Conservation (phyloP, 1,139 yeast genomes). For the Saccharomyces hybrid region DNA sequence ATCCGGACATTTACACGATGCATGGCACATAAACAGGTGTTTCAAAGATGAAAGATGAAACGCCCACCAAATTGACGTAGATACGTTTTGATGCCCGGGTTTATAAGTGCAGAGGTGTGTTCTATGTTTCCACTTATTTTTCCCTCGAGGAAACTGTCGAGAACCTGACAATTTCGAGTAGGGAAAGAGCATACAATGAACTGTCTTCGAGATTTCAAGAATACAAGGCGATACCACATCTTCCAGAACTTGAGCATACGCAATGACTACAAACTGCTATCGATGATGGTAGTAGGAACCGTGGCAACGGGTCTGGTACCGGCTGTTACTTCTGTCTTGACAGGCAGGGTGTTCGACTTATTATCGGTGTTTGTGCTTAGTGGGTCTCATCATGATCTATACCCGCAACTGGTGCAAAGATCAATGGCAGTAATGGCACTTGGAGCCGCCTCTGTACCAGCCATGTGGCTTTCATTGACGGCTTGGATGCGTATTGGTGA, state of each 20-base stretch:
- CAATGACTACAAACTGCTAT: conserved; percentile 25
- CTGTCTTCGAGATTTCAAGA: neutral
- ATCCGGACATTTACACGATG: conserved; percentile 2
- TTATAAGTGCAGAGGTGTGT: neutral
- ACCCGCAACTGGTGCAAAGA: conserved; percentile 39
- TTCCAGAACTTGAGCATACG: neutral
- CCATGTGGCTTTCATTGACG: conserved; percentile 50
- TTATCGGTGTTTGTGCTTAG: conserved; percentile 37
- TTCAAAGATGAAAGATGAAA: neutral
- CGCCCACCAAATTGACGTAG: no score
- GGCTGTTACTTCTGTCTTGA: conserved; percentile 56
- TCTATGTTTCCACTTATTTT: no score
- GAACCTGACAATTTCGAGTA: neutral
- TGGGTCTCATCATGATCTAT: conserved; percentile 34
- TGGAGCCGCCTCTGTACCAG: conserved; percentile 47
- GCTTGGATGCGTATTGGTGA: conserved; percentile 73
- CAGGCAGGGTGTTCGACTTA: conserved; percentile 55
- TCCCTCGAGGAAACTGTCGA: no score
- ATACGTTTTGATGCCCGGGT: no score
- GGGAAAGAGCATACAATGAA: neutral
- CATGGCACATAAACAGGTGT: neutral
- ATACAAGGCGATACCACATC: neutral
- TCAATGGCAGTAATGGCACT: conserved; percentile 50
- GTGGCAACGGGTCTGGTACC: conserved; percentile 45
- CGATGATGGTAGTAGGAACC: conserved; percentile 27